Evolutionary conservation across 306 rosid species (phyloP).

Genomic region (Inga oerstediana): DNA sequence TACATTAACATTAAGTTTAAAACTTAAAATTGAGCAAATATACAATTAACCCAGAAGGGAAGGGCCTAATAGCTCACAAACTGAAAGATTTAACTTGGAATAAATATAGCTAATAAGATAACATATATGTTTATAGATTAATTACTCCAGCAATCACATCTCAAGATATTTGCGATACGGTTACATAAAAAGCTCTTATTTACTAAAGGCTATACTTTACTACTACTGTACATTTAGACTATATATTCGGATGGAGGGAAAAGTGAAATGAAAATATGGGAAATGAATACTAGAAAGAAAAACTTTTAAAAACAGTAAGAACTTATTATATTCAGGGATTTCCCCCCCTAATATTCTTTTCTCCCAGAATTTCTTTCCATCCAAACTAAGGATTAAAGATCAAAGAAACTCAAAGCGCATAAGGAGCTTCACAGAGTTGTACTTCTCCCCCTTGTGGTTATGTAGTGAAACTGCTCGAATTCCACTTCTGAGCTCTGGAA

Average conservation of each 20-base stretch:
- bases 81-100: neutral
- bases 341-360: too few relatives aligned
- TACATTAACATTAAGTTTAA: neutral
- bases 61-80: neutral
- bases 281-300: too few relatives aligned
- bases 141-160: neutral
- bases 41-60: neutral
- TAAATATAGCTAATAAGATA: neutral
- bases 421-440: slow-evolving; percentile 81
- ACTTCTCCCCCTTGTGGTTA: slow-evolving; percentile 65
- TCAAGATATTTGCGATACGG: slow-evolving; percentile 18
- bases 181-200: slow-evolving; percentile 29
- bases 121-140: neutral
- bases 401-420: slow-evolving; percentile 77
- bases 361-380: too few relatives aligned
- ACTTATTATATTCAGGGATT: too few relatives aligned
- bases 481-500: slow-evolving; percentile 71
- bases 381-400: neutral
- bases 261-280: too few relatives aligned
- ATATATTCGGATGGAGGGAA: too few relatives aligned
- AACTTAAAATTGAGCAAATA: neutral
- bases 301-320: too few relatives aligned
- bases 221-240: neutral
- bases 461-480: slow-evolving; percentile 75
- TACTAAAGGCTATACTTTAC: slow-evolving; percentile 17